A percentile compares a stretch with the other conserved stretches of the same genome.
These are phyloP conservation scores for Apiospora rasikravindrae DNA, from an alignment of 2,329 filamentous ascomycete genomes.

Conservation along the genomic window DNA sequence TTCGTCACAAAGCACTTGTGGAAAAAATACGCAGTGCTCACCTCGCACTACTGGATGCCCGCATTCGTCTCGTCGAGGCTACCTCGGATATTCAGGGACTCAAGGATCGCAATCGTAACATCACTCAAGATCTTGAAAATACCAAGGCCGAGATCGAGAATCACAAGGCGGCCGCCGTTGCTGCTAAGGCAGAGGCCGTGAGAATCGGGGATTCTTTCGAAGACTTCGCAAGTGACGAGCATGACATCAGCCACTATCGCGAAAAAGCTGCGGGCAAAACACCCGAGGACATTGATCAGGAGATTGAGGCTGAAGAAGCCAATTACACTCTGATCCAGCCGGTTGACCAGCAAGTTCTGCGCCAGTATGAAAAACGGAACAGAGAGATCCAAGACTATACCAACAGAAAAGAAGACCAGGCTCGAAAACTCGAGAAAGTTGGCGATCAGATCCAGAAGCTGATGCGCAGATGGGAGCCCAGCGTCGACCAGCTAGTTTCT, in stretches of 20 bases:
- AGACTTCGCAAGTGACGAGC: conserved; percentile 36
- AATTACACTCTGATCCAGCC: conserved; percentile 82
- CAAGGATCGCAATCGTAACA: conserved; percentile 66
- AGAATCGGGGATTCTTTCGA: conserved; percentile 45
- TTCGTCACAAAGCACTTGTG: conserved; percentile 64
- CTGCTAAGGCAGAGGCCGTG: conserved; percentile 41
- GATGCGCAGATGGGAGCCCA: conserved; percentile 79
- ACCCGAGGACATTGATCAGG: conserved; percentile 69
- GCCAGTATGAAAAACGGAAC: conserved; percentile 77
- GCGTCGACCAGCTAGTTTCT: conserved; percentile 75
- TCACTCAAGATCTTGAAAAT: conserved; percentile 57
- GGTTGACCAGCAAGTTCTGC: conserved; percentile 75
- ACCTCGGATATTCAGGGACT: conserved; percentile 77
- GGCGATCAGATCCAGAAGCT: conserved; percentile 67
- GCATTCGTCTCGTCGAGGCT: conserved; percentile 78
- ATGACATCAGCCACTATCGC: conserved; percentile 47
- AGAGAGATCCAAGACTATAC: conserved; percentile 71
- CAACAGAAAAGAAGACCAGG: conserved; percentile 59
- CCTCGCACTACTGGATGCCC: conserved; percentile 69
- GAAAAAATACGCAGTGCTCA: conserved; percentile 66
- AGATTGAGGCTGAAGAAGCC: conserved; percentile 75
- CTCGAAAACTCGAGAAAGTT: conserved; percentile 59
- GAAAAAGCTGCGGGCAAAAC: conserved; percentile 55
- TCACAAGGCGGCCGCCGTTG: conserved; percentile 46
- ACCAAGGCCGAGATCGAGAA: conserved; percentile 47